Percentiles rank a stretch among this genome's conserved stretches.
phyloP scores from a whole-genome alignment of 179 eudicot genomes.

The Silene noctiflora region DNA sequence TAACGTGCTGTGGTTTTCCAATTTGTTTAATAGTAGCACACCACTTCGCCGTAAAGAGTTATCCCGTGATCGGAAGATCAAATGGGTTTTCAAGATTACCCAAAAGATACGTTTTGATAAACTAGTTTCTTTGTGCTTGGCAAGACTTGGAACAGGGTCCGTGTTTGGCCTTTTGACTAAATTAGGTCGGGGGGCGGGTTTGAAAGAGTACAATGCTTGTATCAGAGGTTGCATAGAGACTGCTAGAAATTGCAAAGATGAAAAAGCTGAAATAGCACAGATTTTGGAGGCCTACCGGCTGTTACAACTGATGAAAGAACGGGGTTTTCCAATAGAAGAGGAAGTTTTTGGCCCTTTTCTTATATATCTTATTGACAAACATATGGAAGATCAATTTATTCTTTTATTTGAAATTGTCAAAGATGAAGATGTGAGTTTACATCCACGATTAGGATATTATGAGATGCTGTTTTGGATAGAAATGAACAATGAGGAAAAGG shows the following conservation, averaged over 20 bases:
- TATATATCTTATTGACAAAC: slow-evolving; percentile 60
- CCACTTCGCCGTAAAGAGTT: slow-evolving; percentile 53
- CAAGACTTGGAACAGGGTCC: slow-evolving; percentile 56
- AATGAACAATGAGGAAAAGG: slow-evolving; percentile 58
- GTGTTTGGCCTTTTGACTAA: slow-evolving; percentile 50
- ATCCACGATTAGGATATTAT: slow-evolving; percentile 72
- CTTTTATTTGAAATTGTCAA: slow-evolving; percentile 50
- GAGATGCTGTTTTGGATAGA: slow-evolving; percentile 83
- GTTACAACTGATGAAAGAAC: slow-evolving; percentile 59
- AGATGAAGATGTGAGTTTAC: slow-evolving; percentile 51
- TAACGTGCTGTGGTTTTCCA: slow-evolving; percentile 41
- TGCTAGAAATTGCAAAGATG: slow-evolving; percentile 58
- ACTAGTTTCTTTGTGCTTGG: slow-evolving; percentile 49
- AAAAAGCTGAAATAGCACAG: slow-evolving; percentile 43
- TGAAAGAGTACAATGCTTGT: slow-evolving; percentile 64
- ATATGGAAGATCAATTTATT: slow-evolving; percentile 59
- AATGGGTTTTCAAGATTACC: slow-evolving; percentile 60
- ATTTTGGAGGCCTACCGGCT: slow-evolving; percentile 51
- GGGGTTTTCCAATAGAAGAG: slow-evolving; percentile 67
- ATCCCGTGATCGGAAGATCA: slow-evolving; percentile 58
- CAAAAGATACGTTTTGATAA: slow-evolving; percentile 41
- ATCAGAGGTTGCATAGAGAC: slow-evolving; percentile 52
- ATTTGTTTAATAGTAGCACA: slow-evolving; percentile 21
- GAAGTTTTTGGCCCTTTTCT: slow-evolving; percentile 73
- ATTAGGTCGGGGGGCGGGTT: slow-evolving; percentile 69